phyloP scores from a whole-genome alignment of 2,329 filamentous ascomycete genomes.

The Passalora sequoiae region DNA sequence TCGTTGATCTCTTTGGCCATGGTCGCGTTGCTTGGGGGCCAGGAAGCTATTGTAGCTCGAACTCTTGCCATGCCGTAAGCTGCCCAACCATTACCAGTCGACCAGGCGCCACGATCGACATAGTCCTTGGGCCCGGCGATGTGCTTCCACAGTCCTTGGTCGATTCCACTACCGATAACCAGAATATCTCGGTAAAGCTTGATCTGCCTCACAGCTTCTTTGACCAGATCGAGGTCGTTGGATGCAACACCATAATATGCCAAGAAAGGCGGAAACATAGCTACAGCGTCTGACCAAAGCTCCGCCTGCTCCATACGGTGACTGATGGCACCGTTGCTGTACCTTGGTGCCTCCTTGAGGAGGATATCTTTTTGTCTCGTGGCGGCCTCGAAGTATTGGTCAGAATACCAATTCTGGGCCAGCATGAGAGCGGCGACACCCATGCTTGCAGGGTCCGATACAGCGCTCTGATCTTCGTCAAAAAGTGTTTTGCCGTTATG shows the following conservation, averaged over 20 bases:
- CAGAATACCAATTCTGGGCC: slow-evolving; percentile 29
- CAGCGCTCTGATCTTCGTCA: slow-evolving; percentile 34
- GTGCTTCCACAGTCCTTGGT: slow-evolving; percentile 42
- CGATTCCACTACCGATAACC: slow-evolving; percentile 19
- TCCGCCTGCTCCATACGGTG: slow-evolving; percentile 42
- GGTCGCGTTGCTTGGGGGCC: slow-evolving; percentile 21
- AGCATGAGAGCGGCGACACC: slow-evolving; percentile 44
- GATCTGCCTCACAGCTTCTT: slow-evolving; percentile 40
- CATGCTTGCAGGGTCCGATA: slow-evolving; percentile 44
- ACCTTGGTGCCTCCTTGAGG: slow-evolving; percentile 38
- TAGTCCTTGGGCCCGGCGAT: slow-evolving; percentile 37
- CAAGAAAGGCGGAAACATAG: slow-evolving; percentile 49
- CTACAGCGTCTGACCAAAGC: slow-evolving; percentile 48
- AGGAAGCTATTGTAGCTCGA: slow-evolving; percentile 40
- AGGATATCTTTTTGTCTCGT: slow-evolving; percentile 41
- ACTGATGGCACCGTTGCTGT: slow-evolving; percentile 45
- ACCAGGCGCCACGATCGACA: slow-evolving; percentile 42
- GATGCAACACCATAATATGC: slow-evolving; percentile 44
- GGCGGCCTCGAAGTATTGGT: slow-evolving; percentile 36
- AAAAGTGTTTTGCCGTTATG: slow-evolving; percentile 34
- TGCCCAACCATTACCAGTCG: slow-evolving; percentile 48
- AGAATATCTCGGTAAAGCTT: slow-evolving; percentile 41
- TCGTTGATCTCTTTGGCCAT: slow-evolving; percentile 21
- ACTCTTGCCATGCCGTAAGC: slow-evolving; percentile 46
- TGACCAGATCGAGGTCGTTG: slow-evolving; percentile 33